Percentiles rank a stretch among this genome's conserved stretches.
These are phyloP conservation scores for Ophiostoma montium DNA, from an alignment of 2,329 filamentous ascomycete genomes.

Conservation along the genomic window DNA sequence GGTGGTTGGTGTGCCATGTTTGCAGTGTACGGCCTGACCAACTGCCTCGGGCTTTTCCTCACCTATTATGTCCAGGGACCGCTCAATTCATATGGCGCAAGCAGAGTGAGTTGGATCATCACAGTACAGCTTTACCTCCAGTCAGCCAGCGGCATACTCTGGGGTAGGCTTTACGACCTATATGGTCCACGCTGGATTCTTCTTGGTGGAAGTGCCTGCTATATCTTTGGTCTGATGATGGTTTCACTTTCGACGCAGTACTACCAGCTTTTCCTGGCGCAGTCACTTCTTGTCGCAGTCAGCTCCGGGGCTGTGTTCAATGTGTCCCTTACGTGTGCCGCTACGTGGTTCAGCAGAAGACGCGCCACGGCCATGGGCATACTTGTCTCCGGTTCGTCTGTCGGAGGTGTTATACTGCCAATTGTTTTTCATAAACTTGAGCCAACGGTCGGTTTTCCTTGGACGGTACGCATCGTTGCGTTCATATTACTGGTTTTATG, in stretches of 20 bases:
- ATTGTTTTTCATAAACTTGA: background rate
- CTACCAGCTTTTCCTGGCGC: background rate
- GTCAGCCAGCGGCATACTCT: background rate
- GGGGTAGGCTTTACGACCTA: background rate
- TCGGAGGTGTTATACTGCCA: background rate
- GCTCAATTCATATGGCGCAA: background rate
- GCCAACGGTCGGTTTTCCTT: background rate
- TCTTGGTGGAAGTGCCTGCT: background rate
- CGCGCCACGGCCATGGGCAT: background rate
- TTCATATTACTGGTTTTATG: background rate
- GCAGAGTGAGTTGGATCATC: background rate
- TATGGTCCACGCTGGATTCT: background rate
- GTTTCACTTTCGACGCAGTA: background rate
- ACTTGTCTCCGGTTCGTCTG: background rate
- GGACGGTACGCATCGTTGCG: background rate
- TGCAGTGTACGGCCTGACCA: background rate
- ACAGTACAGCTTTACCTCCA: background rate
- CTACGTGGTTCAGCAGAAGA: background rate
- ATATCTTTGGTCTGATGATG: background rate
- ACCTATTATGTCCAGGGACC: background rate
- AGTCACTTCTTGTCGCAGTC: background rate
- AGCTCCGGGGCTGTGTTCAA: background rate
- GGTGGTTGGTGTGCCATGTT: conserved; percentile 1
- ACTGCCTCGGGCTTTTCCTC: background rate
- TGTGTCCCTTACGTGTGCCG: background rate